These are phyloP conservation scores for Cladobotryum protrusum DNA, from an alignment of 2,329 filamentous ascomycete genomes.

Conservation along the genomic window DNA sequence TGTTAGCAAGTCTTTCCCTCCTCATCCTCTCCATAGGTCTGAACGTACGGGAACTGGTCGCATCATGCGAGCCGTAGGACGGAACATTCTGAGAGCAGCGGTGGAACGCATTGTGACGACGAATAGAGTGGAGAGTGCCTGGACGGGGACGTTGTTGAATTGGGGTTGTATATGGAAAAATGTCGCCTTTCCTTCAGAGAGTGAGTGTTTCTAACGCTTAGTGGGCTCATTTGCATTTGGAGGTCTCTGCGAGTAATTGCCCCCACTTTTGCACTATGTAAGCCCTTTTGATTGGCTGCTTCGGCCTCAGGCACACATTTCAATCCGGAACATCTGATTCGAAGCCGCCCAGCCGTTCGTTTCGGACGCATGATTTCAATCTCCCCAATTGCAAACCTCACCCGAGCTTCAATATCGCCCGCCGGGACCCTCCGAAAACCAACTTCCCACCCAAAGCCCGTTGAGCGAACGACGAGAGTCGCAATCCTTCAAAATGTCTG, in stretches of 20 bases:
- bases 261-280: not conserved
- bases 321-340: slow-evolving; percentile 38
- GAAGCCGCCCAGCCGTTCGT: slow-evolving; percentile 22
- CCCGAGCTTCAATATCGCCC: slow-evolving; percentile 25
- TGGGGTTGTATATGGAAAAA: slow-evolving; percentile 16
- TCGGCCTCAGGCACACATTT: slow-evolving; percentile 35
- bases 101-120: slow-evolving; percentile 58
- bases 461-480: slow-evolving; percentile 14
- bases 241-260: not conserved
- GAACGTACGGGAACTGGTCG: slow-evolving; percentile 61
- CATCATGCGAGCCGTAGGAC: slow-evolving; percentile 60
- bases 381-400: slow-evolving; percentile 23
- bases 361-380: slow-evolving; percentile 27
- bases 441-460: too few relatives aligned
- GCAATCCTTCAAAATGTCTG: slow-evolving; percentile 66
- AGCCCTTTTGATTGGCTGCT: slow-evolving; percentile 31
- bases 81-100: slow-evolving; percentile 60
- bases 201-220: too few relatives aligned
- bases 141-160: slow-evolving; percentile 18
- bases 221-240: too few relatives aligned
- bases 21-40: not conserved
- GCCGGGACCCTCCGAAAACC: not conserved
- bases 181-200: slow-evolving; percentile 19
- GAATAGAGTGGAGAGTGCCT: slow-evolving; percentile 22
- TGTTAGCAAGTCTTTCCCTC: slow-evolving; percentile 20